A percentile compares a stretch with the other conserved stretches of the same genome.
Evolutionary conservation across 2,329 filamentous ascomycete genomes (phyloP).

Genomic region (Neofusicoccum laricinum): DNA sequence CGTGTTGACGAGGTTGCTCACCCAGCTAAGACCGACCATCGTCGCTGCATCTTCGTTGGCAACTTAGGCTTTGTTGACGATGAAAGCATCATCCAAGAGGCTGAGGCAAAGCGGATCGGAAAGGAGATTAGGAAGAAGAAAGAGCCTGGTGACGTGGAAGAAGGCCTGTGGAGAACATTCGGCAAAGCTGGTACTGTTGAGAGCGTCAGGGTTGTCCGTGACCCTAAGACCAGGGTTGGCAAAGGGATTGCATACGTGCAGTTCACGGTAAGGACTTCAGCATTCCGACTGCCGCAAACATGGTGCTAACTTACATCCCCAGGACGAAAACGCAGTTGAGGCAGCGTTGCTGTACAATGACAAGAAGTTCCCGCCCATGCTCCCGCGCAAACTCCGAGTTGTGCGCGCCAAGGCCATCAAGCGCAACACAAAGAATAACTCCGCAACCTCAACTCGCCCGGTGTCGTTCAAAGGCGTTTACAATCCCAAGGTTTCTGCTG

Average conservation of each 20-base stretch:
- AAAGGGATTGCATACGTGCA: conserved; percentile 98
- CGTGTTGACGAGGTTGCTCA: conserved; percentile 89
- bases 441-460: conserved; percentile 24
- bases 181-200: conserved; percentile 77
- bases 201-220: conserved; percentile 87
- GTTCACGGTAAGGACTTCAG: conserved; percentile 61
- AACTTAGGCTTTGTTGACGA: conserved; percentile 96
- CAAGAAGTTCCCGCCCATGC: conserved; percentile 90
- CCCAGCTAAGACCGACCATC: conserved; percentile 76
- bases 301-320: background rate
- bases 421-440: conserved; percentile 32
- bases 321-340: conserved; percentile 84
- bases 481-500: conserved; percentile 66
- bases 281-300: background rate
- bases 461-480: conserved; percentile 51
- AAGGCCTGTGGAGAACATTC: conserved; percentile 86
- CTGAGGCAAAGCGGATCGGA: conserved; percentile 63
- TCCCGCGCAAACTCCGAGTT: conserved; percentile 85
- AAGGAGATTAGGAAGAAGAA: conserved; percentile 70
- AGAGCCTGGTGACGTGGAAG: conserved; percentile 80
- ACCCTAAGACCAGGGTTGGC: conserved; percentile 84
- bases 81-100: conserved; percentile 64
- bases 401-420: conserved; percentile 72
- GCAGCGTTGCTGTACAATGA: conserved; percentile 82
- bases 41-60: conserved; percentile 91